A percentile compares a stretch with the other conserved stretches of the same genome.
Evolutionary conservation across 257 asterid genomes (phyloP).

Genomic region (Solanum chilense): DNA sequence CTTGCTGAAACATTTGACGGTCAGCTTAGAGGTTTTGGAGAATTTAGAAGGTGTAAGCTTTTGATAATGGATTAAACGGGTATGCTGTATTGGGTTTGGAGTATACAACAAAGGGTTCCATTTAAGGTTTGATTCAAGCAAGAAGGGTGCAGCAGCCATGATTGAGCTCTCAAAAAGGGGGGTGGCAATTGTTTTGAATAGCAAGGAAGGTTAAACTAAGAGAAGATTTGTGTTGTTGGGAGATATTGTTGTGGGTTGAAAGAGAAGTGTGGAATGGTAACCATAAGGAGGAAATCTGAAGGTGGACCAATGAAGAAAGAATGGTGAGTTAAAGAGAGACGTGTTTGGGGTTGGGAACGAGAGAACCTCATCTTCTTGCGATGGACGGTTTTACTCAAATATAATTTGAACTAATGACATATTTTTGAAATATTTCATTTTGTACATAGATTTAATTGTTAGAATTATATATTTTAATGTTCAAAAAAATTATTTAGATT

Average conservation of each 20-base stretch:
- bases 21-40: conserved; percentile 7
- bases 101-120: conserved; percentile 25
- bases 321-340: background rate
- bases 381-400: background rate
- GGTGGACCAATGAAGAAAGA: background rate
- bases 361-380: background rate
- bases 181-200: background rate
- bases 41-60: conserved; percentile 7
- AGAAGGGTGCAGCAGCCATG: conserved; percentile 43
- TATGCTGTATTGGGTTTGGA: conserved; percentile 5
- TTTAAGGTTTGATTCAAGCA: conserved; percentile 31
- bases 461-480: too few relatives aligned
- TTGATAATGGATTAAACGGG: conserved; percentile 6
- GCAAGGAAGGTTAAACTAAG: background rate
- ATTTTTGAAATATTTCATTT: too few relatives aligned
- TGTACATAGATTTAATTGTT: too few relatives aligned
- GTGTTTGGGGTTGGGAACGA: background rate
- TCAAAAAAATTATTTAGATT: too few relatives aligned
- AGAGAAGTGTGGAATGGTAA: background rate
- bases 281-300: background rate
- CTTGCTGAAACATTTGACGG: conserved; percentile 27
- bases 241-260: background rate
- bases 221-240: background rate
- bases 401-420: too few relatives aligned
- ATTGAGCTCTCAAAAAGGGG: background rate